Evolutionary conservation across 2,329 filamentous ascomycete genomes (phyloP).

Genomic region (Stenocarpella maydis): DNA sequence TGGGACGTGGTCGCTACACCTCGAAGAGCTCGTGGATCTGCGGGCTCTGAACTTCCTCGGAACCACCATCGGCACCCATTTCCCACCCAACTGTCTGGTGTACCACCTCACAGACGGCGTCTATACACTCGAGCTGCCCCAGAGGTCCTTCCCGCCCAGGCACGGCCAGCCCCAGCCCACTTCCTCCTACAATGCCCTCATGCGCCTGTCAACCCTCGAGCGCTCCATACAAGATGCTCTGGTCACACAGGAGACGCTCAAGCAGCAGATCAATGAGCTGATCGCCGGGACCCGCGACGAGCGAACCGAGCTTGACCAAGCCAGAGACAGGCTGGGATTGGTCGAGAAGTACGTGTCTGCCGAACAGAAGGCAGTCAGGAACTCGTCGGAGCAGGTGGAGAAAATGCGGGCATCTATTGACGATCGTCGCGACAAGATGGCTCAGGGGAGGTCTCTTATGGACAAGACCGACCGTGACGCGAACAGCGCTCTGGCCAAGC

Average conservation of each 20-base stretch:
- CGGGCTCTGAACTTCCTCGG: slow-evolving; percentile 81
- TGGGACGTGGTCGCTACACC: slow-evolving; percentile 65
- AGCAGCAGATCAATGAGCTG: slow-evolving; percentile 77
- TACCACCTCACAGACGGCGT: slow-evolving; percentile 88
- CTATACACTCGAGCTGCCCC: slow-evolving; percentile 79
- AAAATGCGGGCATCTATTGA: slow-evolving; percentile 73
- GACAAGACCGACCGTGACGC: slow-evolving; percentile 67
- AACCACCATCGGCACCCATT: slow-evolving; percentile 71
- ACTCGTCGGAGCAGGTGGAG: slow-evolving; percentile 68
- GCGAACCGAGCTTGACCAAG: slow-evolving; percentile 54
- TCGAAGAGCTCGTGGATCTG: slow-evolving; percentile 78
- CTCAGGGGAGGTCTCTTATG: slow-evolving; percentile 67
- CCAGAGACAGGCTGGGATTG: slow-evolving; percentile 57
- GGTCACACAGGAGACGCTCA: slow-evolving; percentile 75
- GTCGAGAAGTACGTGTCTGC: slow-evolving; percentile 64
- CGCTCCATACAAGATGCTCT: slow-evolving; percentile 91
- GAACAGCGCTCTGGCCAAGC: slow-evolving; percentile 64
- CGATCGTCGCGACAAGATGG: slow-evolving; percentile 73
- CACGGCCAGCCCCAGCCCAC: slow-evolving; percentile 63
- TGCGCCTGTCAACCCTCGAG: slow-evolving; percentile 87
- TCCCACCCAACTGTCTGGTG: slow-evolving; percentile 83
- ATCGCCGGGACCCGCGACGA: slow-evolving; percentile 50
- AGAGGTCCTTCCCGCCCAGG: slow-evolving; percentile 58
- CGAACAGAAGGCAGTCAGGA: slow-evolving; percentile 72
- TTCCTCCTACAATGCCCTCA: slow-evolving; percentile 86